phyloP scores from a whole-genome alignment of 768 basidiomycete species.

The Lentinula detonsa region DNA sequence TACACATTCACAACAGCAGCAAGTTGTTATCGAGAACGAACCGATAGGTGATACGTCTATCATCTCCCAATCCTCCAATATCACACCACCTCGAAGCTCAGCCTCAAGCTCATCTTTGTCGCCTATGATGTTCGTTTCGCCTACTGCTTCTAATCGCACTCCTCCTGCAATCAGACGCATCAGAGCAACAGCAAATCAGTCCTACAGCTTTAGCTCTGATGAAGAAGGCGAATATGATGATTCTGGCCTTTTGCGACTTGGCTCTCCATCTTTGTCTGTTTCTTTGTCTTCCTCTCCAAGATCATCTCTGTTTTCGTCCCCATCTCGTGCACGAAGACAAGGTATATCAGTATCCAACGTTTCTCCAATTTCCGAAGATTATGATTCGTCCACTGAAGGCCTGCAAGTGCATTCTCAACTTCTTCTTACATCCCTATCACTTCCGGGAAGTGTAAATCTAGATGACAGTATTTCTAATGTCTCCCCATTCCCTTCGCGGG shows the following conservation, averaged over 20 bases:
- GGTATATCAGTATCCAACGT: neutral
- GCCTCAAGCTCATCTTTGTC: constrained; percentile 1
- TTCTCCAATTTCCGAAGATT: neutral
- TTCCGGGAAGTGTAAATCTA: constrained; percentile 19
- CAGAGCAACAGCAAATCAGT: neutral
- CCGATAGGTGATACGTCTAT: neutral
- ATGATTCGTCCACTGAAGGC: neutral
- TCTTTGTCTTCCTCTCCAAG: constrained; percentile 58
- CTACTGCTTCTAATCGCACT: constrained; percentile 5
- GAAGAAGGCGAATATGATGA: constrained; percentile 7
- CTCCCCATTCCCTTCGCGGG: neutral
- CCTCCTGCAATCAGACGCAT: neutral
- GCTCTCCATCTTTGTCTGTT: constrained; percentile 11
- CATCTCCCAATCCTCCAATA: neutral
- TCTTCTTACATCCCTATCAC: constrained; percentile 21
- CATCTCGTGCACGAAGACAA: neutral
- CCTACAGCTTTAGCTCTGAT: constrained; percentile 4
- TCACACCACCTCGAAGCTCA: neutral
- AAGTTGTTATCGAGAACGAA: neutral
- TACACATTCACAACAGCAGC: neutral
- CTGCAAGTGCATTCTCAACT: constrained; percentile 8
- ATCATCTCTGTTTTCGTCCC: constrained; percentile 63
- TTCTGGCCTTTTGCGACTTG: constrained; percentile 4
- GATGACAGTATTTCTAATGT: neutral
- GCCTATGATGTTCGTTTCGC: constrained; percentile 7